Evolutionary conservation across 2,329 filamentous ascomycete species (phyloP), one percentile per base, ranked within the genome.

Genomic region (Fusarium denticulatum): DNA sequence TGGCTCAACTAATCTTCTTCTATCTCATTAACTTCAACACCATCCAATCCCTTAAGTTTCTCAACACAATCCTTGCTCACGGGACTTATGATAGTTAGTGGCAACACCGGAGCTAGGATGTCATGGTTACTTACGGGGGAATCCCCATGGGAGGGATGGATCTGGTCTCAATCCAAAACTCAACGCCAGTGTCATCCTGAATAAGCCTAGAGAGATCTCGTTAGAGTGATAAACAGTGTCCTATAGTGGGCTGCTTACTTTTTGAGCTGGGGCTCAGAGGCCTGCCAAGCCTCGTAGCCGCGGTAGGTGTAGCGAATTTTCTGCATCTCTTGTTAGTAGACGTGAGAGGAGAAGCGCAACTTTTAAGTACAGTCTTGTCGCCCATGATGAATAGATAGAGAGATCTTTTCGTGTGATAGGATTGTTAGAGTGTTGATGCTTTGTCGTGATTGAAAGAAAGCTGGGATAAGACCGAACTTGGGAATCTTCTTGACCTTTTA

Each of bases 91-190:
- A 6, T 5, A 13, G 14, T 55, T 6, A 60, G 28, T 10, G 20
- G 10, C 6, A n/a, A 2, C 3, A 11, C 2, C 2, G 0, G 24
- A 24, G 4, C 4, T 4, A 28, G 20, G 12, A 20, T 3, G 2
- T 5, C 1, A 24, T 14, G 32, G 8, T 1, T 4, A 55, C 58
- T 20, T 22, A 60, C 58, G 58, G 58, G 8, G 58, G 36, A 2
- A 42, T 28, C 10, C 58, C 58, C 8, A 60, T 55, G 14, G 58
- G 58, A 36, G 58, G 58, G 1, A 55, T 32, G 3, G 58, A 56
- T 8, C 36, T 55, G 8, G 58, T 60, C 20, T 60, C 58, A 15
- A 42, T n/a, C 58, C 58, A 60, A 18, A 2, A 22, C 9, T 60
- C 58, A 12, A 18, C n/a, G 1, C 58, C 58, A 6, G 58, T 55